Base-by-base conservation (phyloP, 2,329 filamentous ascomycete species). In the Fusarium temperatum region DNA sequence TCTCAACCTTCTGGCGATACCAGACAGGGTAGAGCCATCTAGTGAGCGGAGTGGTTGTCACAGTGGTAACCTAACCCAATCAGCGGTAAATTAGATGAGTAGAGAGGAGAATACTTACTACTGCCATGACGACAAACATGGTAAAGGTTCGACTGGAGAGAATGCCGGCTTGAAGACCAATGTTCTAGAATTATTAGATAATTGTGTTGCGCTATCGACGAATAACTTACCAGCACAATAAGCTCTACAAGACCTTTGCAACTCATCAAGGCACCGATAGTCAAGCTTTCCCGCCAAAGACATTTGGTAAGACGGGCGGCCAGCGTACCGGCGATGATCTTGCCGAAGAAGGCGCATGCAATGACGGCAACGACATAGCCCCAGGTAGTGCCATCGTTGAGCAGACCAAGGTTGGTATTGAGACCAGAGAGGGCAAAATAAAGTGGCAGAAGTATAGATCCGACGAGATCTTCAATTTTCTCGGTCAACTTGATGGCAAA, bases 201-300 rank as follows among this genome's bases (percentile, higher is more conserved):
- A 5, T 1, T 20, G 38, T 2, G 5, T 6, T 22, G 12, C 12
- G 2, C 0, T 5, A 10, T 35, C 4, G 12, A 5, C 1, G 20
- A 3, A 2, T 3, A 22, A 75, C 90, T 83, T 86, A 95, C 94
- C 82, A 97, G 82, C n/a, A 98, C 95, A 81, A 98, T 98, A 59
- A 98, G 85, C 81, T 98, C 95, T 1, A 98, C 95, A 15, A 98
- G 87, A 78, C 96, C 96, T 82, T 98, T 98, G 83, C 96, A 98
- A 83, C 94, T 97, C 96, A 98, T 98, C 77, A 98, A 84, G 22
- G 92, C 90, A 20, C 96, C 96, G 75, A 98, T 96, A 3, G 94
- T 90, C 38, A 97, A 89, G 65, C 93, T 95, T 81, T 98, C 96
- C 67, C 95, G 89, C 96, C 96, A 98, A 57, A 98, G 86, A 32